Base-by-base conservation (phyloP, 345 rosid genomes). In the Populus euphratica region DNA sequence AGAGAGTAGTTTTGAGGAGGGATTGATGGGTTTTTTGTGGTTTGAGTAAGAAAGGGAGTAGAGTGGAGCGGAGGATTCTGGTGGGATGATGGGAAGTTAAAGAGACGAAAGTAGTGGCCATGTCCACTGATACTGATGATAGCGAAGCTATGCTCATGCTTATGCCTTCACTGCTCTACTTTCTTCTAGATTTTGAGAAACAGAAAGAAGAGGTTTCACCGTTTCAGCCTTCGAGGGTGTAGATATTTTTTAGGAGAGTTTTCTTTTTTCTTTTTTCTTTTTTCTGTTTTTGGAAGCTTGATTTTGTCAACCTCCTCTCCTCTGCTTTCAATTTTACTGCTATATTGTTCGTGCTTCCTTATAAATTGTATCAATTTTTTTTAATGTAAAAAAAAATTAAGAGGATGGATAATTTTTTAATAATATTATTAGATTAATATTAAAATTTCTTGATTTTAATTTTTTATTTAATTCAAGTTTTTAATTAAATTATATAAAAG, bases 81-180 rank as follows among this genome's bases (percentile, higher is more conserved):
- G 79, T 68, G n/a, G 89, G 90, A 23, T 20, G 49, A 59, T 90
- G 90, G 73, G 91, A 29, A n/a, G 86, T 70, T 83, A 87, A 72
- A 85, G 86, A 82, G 75, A 89, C 64, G 82, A 93, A 86, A 16
- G 92, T 77, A 8, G 99, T 82, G 56, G 97, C 94, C 52, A 90
- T 16, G 79, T 89, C 94, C 33, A 83, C 70, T 16, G 95, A 90
- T 16, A 86, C 74, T 9, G 90, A 86, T 35, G 59, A 52, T 21
- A 52, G 11, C 2, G 90, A 39, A 79, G 81, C 77, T 74, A 79
- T 79, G 23, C n/a, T 14, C 50, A 47, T 6, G 23, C 36, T 33
- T 33, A 33, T 33, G 6, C 59, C 21, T 20, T 8, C n/a, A 18
- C 59, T 52, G 5, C n/a, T 18, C n/a, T 52, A 52, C n/a, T 52